Base-by-base conservation (phyloP, 768 basidiomycete genomes). In the Lyophyllum decastes region DNA sequence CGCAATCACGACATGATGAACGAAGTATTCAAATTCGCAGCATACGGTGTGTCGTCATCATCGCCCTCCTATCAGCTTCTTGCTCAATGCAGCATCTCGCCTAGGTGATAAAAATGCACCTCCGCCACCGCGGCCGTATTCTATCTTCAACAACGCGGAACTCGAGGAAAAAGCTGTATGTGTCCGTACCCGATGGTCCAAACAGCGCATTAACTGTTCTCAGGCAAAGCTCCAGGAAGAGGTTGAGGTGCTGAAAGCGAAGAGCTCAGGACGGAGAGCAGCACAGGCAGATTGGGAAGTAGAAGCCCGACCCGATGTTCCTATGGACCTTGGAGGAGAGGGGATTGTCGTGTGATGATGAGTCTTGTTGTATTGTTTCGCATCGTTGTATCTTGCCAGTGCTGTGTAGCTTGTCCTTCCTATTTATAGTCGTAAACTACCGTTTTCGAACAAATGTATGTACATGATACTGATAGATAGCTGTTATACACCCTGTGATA, bases 1-100 rank as follows among this genome's bases (percentile, higher is more conserved):
- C 84, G 90, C 6, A 94, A 94, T 64, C 90, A 93, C 64, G 91
- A 92, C 44, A 76, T 88, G 58, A 94, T 94, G 90, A 88, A 88
- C 66, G 88, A 88, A 43, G 87, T 94, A 1, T 92, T 94, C 70
- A 79, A 78, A 61, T 81, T 83, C 61, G 90, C 91, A 22, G 88
- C 87, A 0, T 88, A 84, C 64, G 84, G 90, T 79, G 53, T 33
- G 71, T 59, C 11, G 55, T 21, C 22, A 24, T 43, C 54, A 60
- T 14, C 26, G 8, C 24, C 2, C 14, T 34, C 25, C 27, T 46
- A 35, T 9, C 9, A 19, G 38, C 45, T 34, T 33, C 27, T 40
- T 51, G 41, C 40, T 34, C 22, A 41, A 5, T 10, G 4, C 14
- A 21, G 9, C 22, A 5, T 44, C 26, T 33, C 44, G 53, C 10